Evolutionary conservation across 768 basidiomycete genomes (phyloP).

Genomic region (Lentinula edodes): DNA sequence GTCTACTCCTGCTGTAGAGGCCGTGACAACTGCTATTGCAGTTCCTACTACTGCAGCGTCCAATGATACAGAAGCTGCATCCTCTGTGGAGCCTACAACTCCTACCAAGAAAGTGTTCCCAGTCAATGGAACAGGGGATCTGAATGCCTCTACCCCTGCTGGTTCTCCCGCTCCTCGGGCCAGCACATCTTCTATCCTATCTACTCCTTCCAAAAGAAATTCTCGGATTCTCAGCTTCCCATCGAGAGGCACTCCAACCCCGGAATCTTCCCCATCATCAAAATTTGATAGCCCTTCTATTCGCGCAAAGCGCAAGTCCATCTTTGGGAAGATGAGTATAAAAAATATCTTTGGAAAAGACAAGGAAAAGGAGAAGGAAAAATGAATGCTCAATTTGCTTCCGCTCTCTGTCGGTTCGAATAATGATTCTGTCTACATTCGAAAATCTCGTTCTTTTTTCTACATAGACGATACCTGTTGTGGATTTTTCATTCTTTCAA

Average conservation of each 20-base stretch:
- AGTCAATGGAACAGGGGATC: background rate
- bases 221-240: background rate
- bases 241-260: background rate
- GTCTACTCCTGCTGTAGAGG: background rate
- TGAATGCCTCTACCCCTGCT: background rate
- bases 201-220: background rate
- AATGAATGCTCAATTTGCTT: slow-evolving; percentile 14
- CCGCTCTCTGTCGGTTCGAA: background rate
- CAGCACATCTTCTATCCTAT: background rate
- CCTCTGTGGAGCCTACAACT: background rate
- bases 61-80: background rate
- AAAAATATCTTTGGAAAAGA: slow-evolving; percentile 45
- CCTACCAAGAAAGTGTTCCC: background rate
- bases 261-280: slow-evolving; percentile 14
- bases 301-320: slow-evolving; percentile 48
- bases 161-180: background rate
- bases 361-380: slow-evolving; percentile 36
- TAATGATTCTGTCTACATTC: too few relatives aligned
- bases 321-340: slow-evolving; percentile 42
- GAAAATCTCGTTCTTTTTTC: background rate
- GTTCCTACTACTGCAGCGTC: background rate
- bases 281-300: slow-evolving; percentile 26
- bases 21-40: background rate
- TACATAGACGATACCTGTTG: background rate
- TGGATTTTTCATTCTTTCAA: background rate